phyloP scores from a whole-genome alignment of 164 flowering plant genomes.

The Pachysandra terminalis region DNA sequence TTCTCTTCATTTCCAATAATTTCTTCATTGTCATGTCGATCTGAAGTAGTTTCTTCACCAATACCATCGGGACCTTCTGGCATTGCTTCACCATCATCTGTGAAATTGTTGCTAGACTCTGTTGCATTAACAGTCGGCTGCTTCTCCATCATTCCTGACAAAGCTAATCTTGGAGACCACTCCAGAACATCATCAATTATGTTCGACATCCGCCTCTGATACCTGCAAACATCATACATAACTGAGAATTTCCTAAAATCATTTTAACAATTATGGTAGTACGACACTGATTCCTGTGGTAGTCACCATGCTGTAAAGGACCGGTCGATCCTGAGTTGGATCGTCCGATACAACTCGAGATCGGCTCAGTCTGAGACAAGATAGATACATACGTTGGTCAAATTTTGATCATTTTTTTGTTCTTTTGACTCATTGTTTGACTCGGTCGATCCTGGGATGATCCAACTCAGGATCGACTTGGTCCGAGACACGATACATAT shows the following conservation, averaged over 20 bases:
- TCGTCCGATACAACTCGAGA: no score
- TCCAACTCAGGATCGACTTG: no score
- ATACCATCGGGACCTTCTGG: slow-evolving; percentile 23
- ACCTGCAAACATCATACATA: slow-evolving; percentile 43
- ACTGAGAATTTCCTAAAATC: neutral
- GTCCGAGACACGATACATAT: no score
- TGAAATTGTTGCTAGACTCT: slow-evolving; percentile 27
- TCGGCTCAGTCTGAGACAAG: no score
- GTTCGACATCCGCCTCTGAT: slow-evolving; percentile 89
- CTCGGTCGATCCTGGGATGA: no score
- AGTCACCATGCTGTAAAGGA: no score
- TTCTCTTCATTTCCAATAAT: slow-evolving; percentile 20
- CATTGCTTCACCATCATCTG: slow-evolving; percentile 29
- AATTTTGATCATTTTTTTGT: no score
- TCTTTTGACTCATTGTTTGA: no score
- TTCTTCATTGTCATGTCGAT: slow-evolving; percentile 31
- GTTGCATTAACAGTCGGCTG: slow-evolving; percentile 52
- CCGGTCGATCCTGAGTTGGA: no score
- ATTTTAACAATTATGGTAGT: neutral
- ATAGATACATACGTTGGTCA: no score
- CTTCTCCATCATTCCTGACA: slow-evolving; percentile 94
- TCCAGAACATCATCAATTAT: slow-evolving; percentile 96
- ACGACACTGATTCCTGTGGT: no score
- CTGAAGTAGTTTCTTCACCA: slow-evolving; percentile 20
- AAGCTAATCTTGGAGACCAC: slow-evolving; percentile 85